Evolutionary conservation across 192 early-diverging fungal species (phyloP), one percentile per base, ranked within the genome.

Genomic region (Coemansia sp.): DNA sequence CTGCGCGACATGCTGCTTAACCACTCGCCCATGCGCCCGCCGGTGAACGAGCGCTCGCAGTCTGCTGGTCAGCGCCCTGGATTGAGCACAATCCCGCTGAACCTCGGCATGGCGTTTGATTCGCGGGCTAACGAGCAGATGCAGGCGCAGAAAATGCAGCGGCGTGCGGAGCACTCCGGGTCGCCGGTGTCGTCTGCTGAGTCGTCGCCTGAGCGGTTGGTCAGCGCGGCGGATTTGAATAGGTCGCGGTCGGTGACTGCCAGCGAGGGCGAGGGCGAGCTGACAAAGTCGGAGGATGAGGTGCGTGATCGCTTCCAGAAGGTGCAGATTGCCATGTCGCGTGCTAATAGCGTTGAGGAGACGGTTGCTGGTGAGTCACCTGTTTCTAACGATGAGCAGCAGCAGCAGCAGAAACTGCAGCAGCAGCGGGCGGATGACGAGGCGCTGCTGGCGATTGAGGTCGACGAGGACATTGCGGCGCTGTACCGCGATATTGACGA

Each of bases 261-360:
- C 2, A 73, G 58, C 53, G 67, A 62, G 23, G 55, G 43, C 23
- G 63, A 61, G 15, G 54, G 49, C 4, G 73, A 69, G 52, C 40
- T 69, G 55, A 66, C 67, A 15, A 46, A 34, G 42, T 53, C 52
- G 3, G 74, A 78, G 38, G 74, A 78, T 17, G 74, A 78, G 27
- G 68, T 78, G 40, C 55, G 68, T 2, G 65, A 71, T 48, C 37
- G 61, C 24, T 54, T 78, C 40, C 64, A 78, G 49, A 61, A 69
- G 23, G 67, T 78, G 43, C 50, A 61, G 22, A 64, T 78, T 22
- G 66, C 66, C 12, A 40, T 66, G 13, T 40, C 51, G 2, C 52
- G 57, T 22, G 23, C 37, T 15, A 43, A 49, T 40, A 21, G 50
- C 49, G 12, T 34, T 33, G 42, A 15, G 19, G 25, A 34, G 46